Percentiles rank a stretch among this genome's conserved stretches.
phyloP scores from a whole-genome alignment of 805 yeast species.

The Saturnispora mendoncae region DNA sequence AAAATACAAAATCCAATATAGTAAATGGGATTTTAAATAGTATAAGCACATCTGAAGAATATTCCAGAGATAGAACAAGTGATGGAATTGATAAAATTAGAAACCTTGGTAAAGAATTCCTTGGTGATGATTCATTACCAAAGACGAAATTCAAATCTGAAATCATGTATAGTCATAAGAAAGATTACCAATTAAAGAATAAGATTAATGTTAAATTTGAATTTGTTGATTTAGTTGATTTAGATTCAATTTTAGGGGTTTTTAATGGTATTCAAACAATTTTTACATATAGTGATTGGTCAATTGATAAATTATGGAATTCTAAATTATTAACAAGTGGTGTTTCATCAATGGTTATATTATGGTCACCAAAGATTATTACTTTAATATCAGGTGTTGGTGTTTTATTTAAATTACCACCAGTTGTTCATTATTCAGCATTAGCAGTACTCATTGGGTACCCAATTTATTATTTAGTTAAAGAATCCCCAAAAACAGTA shows the following conservation, averaged over 20 bases:
- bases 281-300: constrained; percentile 35
- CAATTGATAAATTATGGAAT: constrained; percentile 17
- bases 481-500: constrained; percentile 83
- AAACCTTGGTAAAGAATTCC: constrained; percentile 48
- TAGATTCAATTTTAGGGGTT: constrained; percentile 44
- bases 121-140: constrained; percentile 43
- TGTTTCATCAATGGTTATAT: constrained; percentile 20
- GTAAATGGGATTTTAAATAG: constrained; percentile 55
- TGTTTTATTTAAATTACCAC: constrained; percentile 24
- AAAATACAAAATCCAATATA: constrained; percentile 58
- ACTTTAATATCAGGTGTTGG: constrained; percentile 26
- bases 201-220: constrained; percentile 54
- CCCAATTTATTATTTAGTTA: constrained; percentile 43
- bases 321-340: constrained; percentile 23
- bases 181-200: constrained; percentile 56
- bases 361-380: constrained; percentile 25
- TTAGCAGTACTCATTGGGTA: constrained; percentile 28
- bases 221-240: constrained; percentile 66
- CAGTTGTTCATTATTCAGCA: constrained; percentile 27
- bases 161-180: constrained; percentile 73
- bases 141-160: constrained; percentile 60
- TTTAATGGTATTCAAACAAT: constrained; percentile 8
- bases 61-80: constrained; percentile 55
- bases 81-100: constrained; percentile 55
- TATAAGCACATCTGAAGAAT: constrained; percentile 56